Percentiles rank a stretch among this genome's conserved stretches.
Conservation (phyloP, 2,329 filamentous ascomycete species). For the Rhytidhysteron rufulum region DNA sequence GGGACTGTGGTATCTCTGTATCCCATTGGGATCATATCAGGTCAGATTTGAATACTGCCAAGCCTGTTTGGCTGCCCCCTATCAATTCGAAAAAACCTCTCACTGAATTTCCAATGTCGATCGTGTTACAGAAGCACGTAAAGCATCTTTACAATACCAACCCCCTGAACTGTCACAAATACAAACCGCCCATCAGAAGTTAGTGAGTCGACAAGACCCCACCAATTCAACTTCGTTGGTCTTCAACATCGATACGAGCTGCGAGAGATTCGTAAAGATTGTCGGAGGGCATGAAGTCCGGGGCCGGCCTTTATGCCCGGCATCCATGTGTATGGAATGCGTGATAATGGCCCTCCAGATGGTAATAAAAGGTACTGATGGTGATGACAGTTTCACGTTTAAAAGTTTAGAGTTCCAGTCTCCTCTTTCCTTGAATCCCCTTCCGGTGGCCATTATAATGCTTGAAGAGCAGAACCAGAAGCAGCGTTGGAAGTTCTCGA, state of each 20-base stretch:
- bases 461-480: too few relatives aligned
- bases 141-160: conserved; percentile 4
- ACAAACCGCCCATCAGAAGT: background rate
- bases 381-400: conserved; percentile 1
- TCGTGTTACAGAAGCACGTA: conserved; percentile 1
- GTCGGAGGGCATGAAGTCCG: conserved; percentile 15
- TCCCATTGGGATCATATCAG: conserved; percentile 1
- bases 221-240: conserved; percentile 1
- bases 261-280: conserved; percentile 6
- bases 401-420: conserved; percentile 2
- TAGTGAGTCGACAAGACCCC: background rate
- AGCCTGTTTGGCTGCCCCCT: conserved; percentile 3
- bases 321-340: conserved; percentile 19
- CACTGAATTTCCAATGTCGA: conserved; percentile 7
- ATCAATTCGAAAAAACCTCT: conserved; percentile 6
- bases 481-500: too few relatives aligned
- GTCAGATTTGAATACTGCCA: background rate
- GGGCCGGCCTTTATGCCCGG: conserved; percentile 12
- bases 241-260: conserved; percentile 11
- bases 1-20: conserved; percentile 1
- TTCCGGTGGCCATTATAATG: too few relatives aligned
- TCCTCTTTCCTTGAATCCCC: conserved; percentile 2
- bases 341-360: conserved; percentile 10
- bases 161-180: conserved; percentile 4
- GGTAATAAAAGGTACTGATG: background rate